Base-by-base conservation (phyloP, 306 rosid species). In the Lagenaria siceraria region DNA sequence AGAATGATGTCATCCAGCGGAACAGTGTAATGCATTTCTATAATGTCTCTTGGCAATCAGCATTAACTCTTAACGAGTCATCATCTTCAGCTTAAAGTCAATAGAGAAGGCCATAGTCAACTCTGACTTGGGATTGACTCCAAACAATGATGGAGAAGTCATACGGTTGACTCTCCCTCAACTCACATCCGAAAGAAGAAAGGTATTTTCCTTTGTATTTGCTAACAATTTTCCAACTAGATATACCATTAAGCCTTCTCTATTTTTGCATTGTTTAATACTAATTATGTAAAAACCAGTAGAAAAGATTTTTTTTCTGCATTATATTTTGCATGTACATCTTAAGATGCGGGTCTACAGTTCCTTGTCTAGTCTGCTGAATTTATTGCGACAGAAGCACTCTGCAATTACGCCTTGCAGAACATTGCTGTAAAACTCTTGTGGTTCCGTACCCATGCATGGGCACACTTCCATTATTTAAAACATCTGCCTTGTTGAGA, bases 21-120 rank as follows among this genome's bases (percentile, higher is more conserved):
- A 27, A 2, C 38, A 77, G 52, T 40, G 33, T 48, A 77, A 54
- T n/a, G 78, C 51, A 74, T 78, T 25, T 75, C 65, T 62, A 29
- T 78, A 80, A 61, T 76, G 43, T 69, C 52, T 61, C 33, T 78
- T 81, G 73, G 75, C 22, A 40, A 52, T 86, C 79, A 8, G 40
- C 79, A 49, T 79, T 74, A 61, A 51, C 42, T 71, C 58, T 61
- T 76, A 64, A 68, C 25, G 33, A 66, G 61, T 53, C 5, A 74
- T 81, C 76, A 27, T 82, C 83, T 78, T 79, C 88, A 96, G 99
- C 87, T 87, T 96, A 85, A 96, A 96, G 86, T 81, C 87, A 61
- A 96, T 96, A 61, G 99, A 95, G 91, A 96, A 96, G 87, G 97
- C 99, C 77, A 89, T 96, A 69, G 97, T 92, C 74, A 83, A 74